Base-by-base conservation (phyloP, 2,329 filamentous ascomycete species). In the Hansfordia pulvinata region DNA sequence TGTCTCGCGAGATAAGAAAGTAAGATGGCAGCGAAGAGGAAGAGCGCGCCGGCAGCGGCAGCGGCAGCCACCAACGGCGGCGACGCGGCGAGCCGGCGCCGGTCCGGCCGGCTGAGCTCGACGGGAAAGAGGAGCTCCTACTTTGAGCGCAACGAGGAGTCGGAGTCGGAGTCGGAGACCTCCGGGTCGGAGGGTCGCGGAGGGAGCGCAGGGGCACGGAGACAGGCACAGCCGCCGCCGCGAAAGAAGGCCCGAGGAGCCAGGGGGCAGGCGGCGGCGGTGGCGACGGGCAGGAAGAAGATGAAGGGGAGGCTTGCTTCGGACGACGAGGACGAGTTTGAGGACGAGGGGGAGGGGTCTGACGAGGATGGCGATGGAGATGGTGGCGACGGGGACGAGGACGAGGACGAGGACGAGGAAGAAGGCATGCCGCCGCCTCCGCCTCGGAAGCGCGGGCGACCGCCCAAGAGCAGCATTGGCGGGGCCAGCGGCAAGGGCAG, bases 51-150 rank as follows among this genome's bases (percentile, higher is more conserved):
- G 6, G 47, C 44, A 10, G 33, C 46, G 4, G 30, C 38, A 5
- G 39, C 40, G 13, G 42, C 49, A 29, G 27, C 27, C n/a, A n/a
- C n/a, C n/a, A n/a, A n/a, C n/a, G n/a, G n/a, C n/a, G n/a, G n/a
- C n/a, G n/a, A n/a, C n/a, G 20, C 38, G 13, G 34, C 46, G 10
- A 33, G 29, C 16, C 57, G 60, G 11, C 55, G 61, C n/a, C 54
- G 58, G 26, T 70, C 66, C 5, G 41, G 50, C 13, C 64, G 65
- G 23, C 41, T 61, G 19, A 56, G 48, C 41, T 55, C 54, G 15
- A 49, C 53, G 2, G 42, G 36, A 12, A 49, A 55, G 35, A 68
- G 56, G 49, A 69, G 64, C 47, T 48, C 46, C 11, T 70, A 69
- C 40, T 69, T 69, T 39, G 63, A 66, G 30, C 42, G 33, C 26